These are phyloP conservation scores for Blumeriella jaapii DNA, from an alignment of 2,329 filamentous ascomycete species.

Conservation along the genomic window DNA sequence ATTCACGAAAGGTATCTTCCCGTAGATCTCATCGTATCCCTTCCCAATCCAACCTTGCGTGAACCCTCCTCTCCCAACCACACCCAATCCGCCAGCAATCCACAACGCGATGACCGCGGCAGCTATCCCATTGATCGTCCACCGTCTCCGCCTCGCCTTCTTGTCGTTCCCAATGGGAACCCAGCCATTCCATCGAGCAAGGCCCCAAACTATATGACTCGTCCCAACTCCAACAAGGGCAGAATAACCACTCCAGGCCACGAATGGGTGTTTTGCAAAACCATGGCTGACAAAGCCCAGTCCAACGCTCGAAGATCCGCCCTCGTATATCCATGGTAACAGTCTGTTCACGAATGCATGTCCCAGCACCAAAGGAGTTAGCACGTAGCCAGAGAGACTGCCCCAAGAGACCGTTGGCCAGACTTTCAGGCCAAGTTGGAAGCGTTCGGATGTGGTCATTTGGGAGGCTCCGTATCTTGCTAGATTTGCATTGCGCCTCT, in stretches of 20 bases:
- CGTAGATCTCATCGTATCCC: slow-evolving; percentile 50
- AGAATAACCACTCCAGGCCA: slow-evolving; percentile 58
- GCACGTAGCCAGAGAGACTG: slow-evolving; percentile 59
- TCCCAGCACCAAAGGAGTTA: slow-evolving; percentile 52
- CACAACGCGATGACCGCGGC: slow-evolving; percentile 53
- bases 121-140: slow-evolving; percentile 56
- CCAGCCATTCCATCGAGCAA: slow-evolving; percentile 67
- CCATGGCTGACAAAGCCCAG: slow-evolving; percentile 77
- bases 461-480: slow-evolving; percentile 64
- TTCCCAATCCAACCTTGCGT: slow-evolving; percentile 69
- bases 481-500: slow-evolving; percentile 61
- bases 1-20: slow-evolving; percentile 44
- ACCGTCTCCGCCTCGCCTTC: slow-evolving; percentile 53
- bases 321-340: slow-evolving; percentile 65
- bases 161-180: slow-evolving; percentile 45
- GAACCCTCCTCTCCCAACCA: slow-evolving; percentile 61
- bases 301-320: slow-evolving; percentile 76
- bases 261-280: slow-evolving; percentile 57
- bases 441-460: slow-evolving; percentile 33
- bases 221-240: slow-evolving; percentile 55
- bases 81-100: slow-evolving; percentile 68
- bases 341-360: slow-evolving; percentile 69
- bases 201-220: slow-evolving; percentile 75
- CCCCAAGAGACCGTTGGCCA: slow-evolving; percentile 59
- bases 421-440: slow-evolving; percentile 26